Base-by-base conservation (phyloP, 805 yeast species). In the Blastobotrys chiropterorum region DNA sequence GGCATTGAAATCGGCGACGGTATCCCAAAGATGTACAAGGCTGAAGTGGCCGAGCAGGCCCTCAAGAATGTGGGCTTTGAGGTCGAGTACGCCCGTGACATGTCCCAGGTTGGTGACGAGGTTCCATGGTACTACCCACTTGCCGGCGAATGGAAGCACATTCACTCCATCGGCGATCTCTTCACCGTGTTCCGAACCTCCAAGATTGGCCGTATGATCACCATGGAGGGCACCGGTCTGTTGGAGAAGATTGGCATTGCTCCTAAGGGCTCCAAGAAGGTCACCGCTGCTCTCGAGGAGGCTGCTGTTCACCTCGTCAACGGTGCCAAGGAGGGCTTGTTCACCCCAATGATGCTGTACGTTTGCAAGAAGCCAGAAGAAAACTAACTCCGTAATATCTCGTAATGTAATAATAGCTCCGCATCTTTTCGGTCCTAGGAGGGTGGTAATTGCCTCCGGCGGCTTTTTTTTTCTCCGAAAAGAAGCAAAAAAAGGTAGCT, bases 1-100 rank as follows among this genome's bases (percentile, higher is more conserved):
- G 98, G 97, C 69, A 94, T 94, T 61, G 99, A 94, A 76, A 80
- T 92, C 57, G 99, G 99, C 67, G 97, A 94, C 69, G 99, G 99
- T 74, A 94, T 94, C 63, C 98, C 99, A 67, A 90, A 92, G 75
- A 94, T 94, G 99, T 89, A 79, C 79, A 71, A 75, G 62, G 80
- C 82, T 57, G 79, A 82, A 57, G 97, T 88, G 62, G 99, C 99
- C 38, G 85, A 83, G 68, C 72, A 85, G 53, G 98, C 98, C 22
- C 78, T 94, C 64, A 77, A 80, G 69, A 77, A 76, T 46, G 96
- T 88, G 58, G 99, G 99, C 13, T 94, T 94, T 68, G 85, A 87
- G 62, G 73, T 94, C 59, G 78, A 79, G 64, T 79, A 79, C 66
- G 81, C 81, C 69, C 75, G 76, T 62, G 99, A 94, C 69, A 76